phyloP scores from a whole-genome alignment of 495 filamentous ascomycete species.

The Talaromyces stipitatus region DNA sequence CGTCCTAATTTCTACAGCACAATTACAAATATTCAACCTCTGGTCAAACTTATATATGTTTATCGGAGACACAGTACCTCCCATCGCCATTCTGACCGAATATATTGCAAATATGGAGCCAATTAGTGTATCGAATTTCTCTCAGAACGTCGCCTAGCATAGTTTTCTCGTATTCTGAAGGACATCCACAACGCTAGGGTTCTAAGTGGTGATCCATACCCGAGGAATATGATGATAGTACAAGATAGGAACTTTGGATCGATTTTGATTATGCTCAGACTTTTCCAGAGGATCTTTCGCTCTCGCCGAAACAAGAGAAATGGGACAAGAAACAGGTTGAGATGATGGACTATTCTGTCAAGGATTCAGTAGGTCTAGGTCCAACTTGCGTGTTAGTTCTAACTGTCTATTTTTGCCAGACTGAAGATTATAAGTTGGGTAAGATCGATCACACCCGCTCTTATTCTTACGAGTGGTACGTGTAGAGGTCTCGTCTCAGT shows the following conservation, averaged over 20 bases:
- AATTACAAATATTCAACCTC: conserved; percentile 13
- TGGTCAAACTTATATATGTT: conserved; percentile 15
- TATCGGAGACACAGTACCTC: conserved; percentile 10
- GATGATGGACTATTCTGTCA: not conserved
- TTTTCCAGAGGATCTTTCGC: conserved; percentile 8
- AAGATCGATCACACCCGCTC: not conserved
- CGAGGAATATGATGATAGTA: conserved; percentile 16
- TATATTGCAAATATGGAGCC: conserved; percentile 14
- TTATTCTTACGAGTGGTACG: not conserved
- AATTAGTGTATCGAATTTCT: conserved; percentile 13
- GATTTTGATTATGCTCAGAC: conserved; percentile 19
- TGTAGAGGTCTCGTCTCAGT: too few relatives aligned
- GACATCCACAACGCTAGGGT: conserved; percentile 12
- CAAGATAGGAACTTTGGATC: conserved; percentile 12
- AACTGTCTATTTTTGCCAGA: not conserved
- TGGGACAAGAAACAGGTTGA: not conserved
- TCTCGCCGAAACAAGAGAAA: conserved; percentile 1
- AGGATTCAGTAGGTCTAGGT: not conserved
- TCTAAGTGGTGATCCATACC: conserved; percentile 13
- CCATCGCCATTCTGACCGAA: conserved; percentile 17
- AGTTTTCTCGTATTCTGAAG: conserved; percentile 11
- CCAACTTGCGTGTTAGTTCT: not conserved
- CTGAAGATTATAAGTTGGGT: not conserved
- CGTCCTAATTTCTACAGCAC: conserved; percentile 16
- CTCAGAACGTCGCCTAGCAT: conserved; percentile 1